Base-by-base conservation (phyloP, 495 filamentous ascomycete genomes). In the Usnea hakonensis region DNA sequence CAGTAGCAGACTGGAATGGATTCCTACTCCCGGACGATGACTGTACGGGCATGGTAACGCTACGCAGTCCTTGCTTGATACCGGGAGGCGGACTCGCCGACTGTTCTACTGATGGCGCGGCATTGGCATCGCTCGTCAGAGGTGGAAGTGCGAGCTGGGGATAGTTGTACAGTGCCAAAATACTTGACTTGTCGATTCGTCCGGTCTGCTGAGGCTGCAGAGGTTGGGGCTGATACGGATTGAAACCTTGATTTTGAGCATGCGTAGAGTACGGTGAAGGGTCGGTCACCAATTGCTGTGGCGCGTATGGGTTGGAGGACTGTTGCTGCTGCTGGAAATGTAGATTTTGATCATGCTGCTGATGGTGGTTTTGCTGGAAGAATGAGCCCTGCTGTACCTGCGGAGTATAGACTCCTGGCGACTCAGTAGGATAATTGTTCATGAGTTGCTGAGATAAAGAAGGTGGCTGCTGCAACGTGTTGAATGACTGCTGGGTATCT, bases 121-220 rank as follows among this genome's bases (percentile, higher is more conserved):
- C 60, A 55, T 74, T 69, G 26, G 73, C 70, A 52, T 73, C 69
- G 16, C 68, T 69, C 14, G 74, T 63, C 36, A 73, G 67, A 23
- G 73, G 74, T 23, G 74, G 71, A 10, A 87, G 83, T 8, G 86
- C 84, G 9, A 88, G 76, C n/a, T 90, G 88, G 19, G 88, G 84
- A 58, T 90, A 80, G 71, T 87, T 87, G 75, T 92, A 98, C 7
- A 98, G 75, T 16, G 91, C 89, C 63, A 98, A 81, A 67, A 98
- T 97, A 54, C 85, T 87, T 14, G 83, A 84, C 67, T 95, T 98
- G 70, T 96, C 85, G 67, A 82, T 73, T 35, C 80, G 81, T 28
- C 75, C 74, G 1, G 79, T 76, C 43, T 71, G 71, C 64, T 81
- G 81, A 1, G 76, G 67, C 37, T 63, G 60, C 23, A 77, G 69